Percentiles rank a stretch among this genome's conserved stretches.
phyloP scores from a whole-genome alignment of 345 rosid species.

The Microthlaspi erraticum region DNA sequence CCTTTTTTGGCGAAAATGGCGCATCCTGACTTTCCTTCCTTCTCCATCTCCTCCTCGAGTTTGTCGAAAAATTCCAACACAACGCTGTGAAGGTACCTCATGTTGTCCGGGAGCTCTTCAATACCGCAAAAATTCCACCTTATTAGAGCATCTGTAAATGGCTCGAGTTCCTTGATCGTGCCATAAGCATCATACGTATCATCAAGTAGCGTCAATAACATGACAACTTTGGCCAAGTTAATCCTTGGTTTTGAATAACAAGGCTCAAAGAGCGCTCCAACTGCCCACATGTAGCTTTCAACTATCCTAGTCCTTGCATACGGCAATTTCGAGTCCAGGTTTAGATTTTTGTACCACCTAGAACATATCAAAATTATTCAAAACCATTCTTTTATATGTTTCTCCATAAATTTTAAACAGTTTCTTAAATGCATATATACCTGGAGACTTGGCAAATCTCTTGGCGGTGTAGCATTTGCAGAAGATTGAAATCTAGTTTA shows the following conservation, averaged over 20 bases:
- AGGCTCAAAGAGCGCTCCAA: slow-evolving; percentile 23
- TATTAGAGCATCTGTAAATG: neutral
- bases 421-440: neutral
- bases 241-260: slow-evolving; percentile 1
- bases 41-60: slow-evolving; percentile 6
- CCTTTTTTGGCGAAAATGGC: neutral
- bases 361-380: neutral
- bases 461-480: neutral
- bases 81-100: slow-evolving; percentile 18
- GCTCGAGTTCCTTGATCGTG: slow-evolving; percentile 23
- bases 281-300: slow-evolving; percentile 27
- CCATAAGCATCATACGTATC: slow-evolving; percentile 37
- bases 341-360: slow-evolving; percentile 21
- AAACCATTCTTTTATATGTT: neutral
- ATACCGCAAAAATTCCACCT: slow-evolving; percentile 10
- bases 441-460: slow-evolving; percentile 28
- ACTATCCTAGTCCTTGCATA: slow-evolving; percentile 20
- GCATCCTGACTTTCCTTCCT: slow-evolving; percentile 4
- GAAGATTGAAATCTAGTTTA: slow-evolving; percentile 23
- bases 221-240: neutral
- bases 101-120: slow-evolving; percentile 26
- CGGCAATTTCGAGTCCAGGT: neutral
- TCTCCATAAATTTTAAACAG: too few species aligned
- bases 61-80: slow-evolving; percentile 1
- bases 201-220: slow-evolving; percentile 12